phyloP scores from a whole-genome alignment of 352 stramenopile genomes.

The Phytophthora pseudosyringae region DNA sequence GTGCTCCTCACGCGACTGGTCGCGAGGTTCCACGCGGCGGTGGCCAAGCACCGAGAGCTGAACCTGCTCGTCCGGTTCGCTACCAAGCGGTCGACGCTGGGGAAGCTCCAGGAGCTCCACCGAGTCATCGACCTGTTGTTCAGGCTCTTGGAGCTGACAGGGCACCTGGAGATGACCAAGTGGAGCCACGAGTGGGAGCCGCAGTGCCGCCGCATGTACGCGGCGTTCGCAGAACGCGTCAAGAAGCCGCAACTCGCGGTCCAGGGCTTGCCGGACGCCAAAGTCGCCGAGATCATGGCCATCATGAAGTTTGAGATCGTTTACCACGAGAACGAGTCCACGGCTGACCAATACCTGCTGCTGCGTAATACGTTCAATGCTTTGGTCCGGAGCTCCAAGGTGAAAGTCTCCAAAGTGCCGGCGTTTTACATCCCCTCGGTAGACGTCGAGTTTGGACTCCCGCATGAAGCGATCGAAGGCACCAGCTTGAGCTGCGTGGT shows the following conservation, averaged over 20 bases:
- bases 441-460: constrained; percentile 19
- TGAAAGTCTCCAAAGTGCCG: constrained; percentile 33
- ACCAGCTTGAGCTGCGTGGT: constrained; percentile 20
- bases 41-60: constrained; percentile 17
- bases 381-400: constrained; percentile 18
- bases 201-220: constrained; percentile 21
- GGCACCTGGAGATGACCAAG: constrained; percentile 7
- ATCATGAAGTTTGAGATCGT: constrained; percentile 36
- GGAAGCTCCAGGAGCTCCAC: constrained; percentile 16
- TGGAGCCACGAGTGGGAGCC: constrained; percentile 13
- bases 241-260: constrained; percentile 9
- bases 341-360: too few species aligned
- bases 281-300: constrained; percentile 25
- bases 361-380: too few species aligned
- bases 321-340: constrained; percentile 20
- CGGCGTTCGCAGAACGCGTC: neutral
- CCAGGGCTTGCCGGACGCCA: neutral
- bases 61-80: constrained; percentile 30
- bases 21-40: constrained; percentile 14
- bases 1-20: constrained; percentile 9
- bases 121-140: constrained; percentile 13
- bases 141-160: neutral
- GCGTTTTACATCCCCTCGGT: constrained; percentile 34
- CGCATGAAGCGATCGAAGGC: neutral
- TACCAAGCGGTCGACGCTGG: constrained; percentile 24